Evolutionary conservation across 345 rosid species (phyloP), one percentile per base, ranked within the genome.

Genomic region (Hibiscus trionum): DNA sequence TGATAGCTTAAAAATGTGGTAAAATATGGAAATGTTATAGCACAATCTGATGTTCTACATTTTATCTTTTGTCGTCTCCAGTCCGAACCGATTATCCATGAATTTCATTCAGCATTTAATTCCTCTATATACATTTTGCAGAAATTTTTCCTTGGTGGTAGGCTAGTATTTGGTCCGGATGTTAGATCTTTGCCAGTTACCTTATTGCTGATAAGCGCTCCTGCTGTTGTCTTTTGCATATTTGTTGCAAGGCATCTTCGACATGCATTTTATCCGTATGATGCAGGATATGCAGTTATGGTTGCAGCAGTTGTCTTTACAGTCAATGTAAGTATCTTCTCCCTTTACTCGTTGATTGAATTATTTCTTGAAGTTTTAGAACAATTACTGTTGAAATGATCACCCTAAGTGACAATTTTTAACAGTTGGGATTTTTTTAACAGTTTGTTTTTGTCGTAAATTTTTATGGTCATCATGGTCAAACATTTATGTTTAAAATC

Each of bases 121-220:
- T 76, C 35, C 62, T 57, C 73, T 73, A 3, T 68, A 66, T 46
- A 42, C 81, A 31, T 65, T 78, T 61, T 82, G 66, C 92, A 94
- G 97, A 92, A 86, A 61, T 90, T 93, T 80, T 72, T 91, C 70
- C 79, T 95, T 76, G 88, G 88, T 77, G 99, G 98, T 76, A 90
- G 99, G 77, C 79, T 95, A 83, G 87, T 95, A 72, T 95, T 95
- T 79, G 99, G 99, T 50, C 99, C 99, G 65, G 98, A 95, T 88
- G 97, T 93, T 57, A 85, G 73, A 76, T 92, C 98, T 58, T 73
- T 95, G 69, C 80, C 88, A 62, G 80, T 81, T 71, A 95, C 99
- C 33, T 82, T 95, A 59, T 78, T 88, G 61, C 81, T 95, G 78
- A 85, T 92, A 85, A 85, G 84, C 59, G 83, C 80, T 73, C 98